These are phyloP conservation scores for Pythium sukuiense DNA, from an alignment of 352 stramenopile species.

Conservation along the genomic window DNA sequence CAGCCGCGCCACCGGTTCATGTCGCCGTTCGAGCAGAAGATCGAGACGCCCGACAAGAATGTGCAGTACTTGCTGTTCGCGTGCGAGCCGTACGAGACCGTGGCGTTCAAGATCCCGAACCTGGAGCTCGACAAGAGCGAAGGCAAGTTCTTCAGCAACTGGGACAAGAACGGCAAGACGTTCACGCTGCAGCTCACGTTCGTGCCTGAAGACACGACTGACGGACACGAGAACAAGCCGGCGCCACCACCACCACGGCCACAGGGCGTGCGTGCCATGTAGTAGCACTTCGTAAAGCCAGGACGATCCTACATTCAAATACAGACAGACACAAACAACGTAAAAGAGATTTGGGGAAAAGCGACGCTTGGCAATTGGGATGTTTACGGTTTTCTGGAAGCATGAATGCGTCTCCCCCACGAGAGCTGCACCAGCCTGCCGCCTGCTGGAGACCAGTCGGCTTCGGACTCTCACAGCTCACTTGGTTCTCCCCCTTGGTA, in stretches of 20 bases:
- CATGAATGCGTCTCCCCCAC: too few relatives aligned
- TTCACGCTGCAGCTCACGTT: slow-evolving; percentile 93
- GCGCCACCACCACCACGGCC: slow-evolving; percentile 59
- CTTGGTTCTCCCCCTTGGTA: too few relatives aligned
- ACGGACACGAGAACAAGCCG: slow-evolving; percentile 34
- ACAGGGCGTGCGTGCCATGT: slow-evolving; percentile 10
- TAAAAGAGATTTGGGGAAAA: too few relatives aligned
- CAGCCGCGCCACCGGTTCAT: slow-evolving; percentile 99
- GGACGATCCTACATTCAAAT: too few relatives aligned
- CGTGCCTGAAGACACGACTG: slow-evolving; percentile 28
- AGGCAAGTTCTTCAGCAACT: slow-evolving; percentile 97
- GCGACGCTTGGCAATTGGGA: too few relatives aligned
- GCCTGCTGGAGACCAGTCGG: too few relatives aligned
- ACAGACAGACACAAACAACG: too few relatives aligned
- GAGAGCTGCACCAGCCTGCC: too few relatives aligned
- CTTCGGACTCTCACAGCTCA: too few relatives aligned
- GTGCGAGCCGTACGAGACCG: slow-evolving; percentile 98
- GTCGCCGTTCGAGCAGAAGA: slow-evolving; percentile 98
- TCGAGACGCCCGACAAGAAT: slow-evolving; percentile 95
- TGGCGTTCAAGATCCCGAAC: slow-evolving; percentile 99
- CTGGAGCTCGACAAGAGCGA: slow-evolving; percentile 94
- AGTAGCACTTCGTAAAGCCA: too few relatives aligned
- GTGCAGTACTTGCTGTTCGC: slow-evolving; percentile 98
- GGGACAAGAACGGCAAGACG: slow-evolving; percentile 95
- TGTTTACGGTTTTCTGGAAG: too few relatives aligned